These are phyloP conservation scores for Zygnema circumcarinatum DNA, from an alignment of 139 green algal genomes.

Conservation along the genomic window DNA sequence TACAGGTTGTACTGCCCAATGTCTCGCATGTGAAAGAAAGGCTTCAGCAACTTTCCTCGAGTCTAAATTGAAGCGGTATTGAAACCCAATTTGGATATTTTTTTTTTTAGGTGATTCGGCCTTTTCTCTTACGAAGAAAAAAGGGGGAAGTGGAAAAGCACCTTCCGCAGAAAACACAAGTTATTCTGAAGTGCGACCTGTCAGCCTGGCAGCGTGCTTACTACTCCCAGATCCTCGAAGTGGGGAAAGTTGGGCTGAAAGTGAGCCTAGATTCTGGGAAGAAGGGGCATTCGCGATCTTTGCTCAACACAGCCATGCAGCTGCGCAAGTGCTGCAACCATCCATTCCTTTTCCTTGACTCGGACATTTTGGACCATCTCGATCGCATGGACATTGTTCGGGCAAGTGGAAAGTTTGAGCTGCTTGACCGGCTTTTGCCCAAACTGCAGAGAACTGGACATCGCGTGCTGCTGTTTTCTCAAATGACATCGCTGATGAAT, in stretches of 20 bases:
- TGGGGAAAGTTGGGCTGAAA: slow-evolving; percentile 33
- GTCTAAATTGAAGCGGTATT: no score
- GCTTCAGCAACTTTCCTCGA: background rate
- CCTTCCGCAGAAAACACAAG: slow-evolving; percentile 61
- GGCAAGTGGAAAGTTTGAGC: slow-evolving; percentile 73
- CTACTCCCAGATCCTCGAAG: slow-evolving; percentile 71
- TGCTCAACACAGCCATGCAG: slow-evolving; percentile 64
- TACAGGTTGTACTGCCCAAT: no score
- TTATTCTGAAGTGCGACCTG: slow-evolving; percentile 72
- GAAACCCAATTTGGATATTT: no score
- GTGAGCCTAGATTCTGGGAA: background rate
- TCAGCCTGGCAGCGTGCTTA: slow-evolving; percentile 73
- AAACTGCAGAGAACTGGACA: slow-evolving; percentile 68
- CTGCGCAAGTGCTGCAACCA: slow-evolving; percentile 80
- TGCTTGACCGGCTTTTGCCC: slow-evolving; percentile 74
- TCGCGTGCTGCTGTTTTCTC: slow-evolving; percentile 83
- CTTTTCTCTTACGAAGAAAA: slow-evolving; percentile 79
- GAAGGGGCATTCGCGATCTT: slow-evolving; percentile 10
- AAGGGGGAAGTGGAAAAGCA: slow-evolving; percentile 69
- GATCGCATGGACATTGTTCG: slow-evolving; percentile 66
- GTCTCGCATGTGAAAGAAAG: no score
- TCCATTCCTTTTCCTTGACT: slow-evolving; percentile 75
- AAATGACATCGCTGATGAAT: slow-evolving; percentile 59
- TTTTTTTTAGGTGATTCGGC: slow-evolving; percentile 73
- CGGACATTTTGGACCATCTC: slow-evolving; percentile 46